phyloP scores from a whole-genome alignment of 2,329 filamentous ascomycete species.

The Paramyrothecium roridum region DNA sequence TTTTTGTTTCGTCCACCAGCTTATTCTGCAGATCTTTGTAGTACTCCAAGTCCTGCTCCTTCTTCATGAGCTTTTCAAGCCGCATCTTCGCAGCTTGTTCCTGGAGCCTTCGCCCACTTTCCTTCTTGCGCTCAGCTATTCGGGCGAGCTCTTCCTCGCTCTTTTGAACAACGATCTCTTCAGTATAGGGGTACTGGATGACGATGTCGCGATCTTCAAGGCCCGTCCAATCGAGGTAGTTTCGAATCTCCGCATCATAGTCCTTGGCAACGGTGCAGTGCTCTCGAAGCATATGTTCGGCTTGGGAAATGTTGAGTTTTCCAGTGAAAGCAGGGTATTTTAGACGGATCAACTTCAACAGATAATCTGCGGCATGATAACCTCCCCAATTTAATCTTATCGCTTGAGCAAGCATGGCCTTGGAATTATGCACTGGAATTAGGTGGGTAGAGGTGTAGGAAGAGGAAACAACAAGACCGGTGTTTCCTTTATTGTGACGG shows the following conservation, averaged over 20 bases:
- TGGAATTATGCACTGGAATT: conserved; percentile 86
- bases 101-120: conserved; percentile 85
- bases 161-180: conserved; percentile 87
- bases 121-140: conserved; percentile 91
- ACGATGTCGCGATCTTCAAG: conserved; percentile 86
- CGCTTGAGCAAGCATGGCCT: conserved; percentile 79
- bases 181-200: conserved; percentile 89
- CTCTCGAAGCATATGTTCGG: conserved; percentile 80
- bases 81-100: conserved; percentile 98
- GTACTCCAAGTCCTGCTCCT: conserved; percentile 93
- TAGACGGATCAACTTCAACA: conserved; percentile 81
- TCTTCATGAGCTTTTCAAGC: conserved; percentile 89
- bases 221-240: conserved; percentile 85
- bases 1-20: conserved; percentile 77
- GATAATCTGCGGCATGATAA: conserved; percentile 83
- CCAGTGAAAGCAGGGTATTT: conserved; percentile 90
- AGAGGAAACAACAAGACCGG: conserved; percentile 85
- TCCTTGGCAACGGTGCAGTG: conserved; percentile 87
- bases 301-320: conserved; percentile 81
- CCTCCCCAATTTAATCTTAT: conserved; percentile 94
- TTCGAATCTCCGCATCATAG: conserved; percentile 74
- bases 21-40: conserved; percentile 78
- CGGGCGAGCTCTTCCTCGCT: conserved; percentile 88
- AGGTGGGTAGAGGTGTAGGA: conserved; percentile 93
- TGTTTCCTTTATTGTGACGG: conserved; percentile 82